Conservation (phyloP, 352 stramenopile species). For the Pythium myriotylum region DNA sequence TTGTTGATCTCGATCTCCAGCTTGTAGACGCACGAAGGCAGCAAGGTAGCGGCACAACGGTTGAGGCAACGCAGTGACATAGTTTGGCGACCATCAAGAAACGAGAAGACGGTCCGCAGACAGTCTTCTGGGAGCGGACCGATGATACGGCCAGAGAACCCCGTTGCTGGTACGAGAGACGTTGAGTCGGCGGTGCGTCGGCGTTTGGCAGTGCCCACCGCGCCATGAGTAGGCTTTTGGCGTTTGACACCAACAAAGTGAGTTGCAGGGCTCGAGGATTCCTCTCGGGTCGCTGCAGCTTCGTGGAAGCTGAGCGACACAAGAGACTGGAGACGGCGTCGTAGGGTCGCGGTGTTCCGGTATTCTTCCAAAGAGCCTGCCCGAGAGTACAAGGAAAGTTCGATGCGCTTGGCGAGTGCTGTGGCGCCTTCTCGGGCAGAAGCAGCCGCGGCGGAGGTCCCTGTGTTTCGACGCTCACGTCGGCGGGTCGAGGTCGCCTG, state of each 20-base stretch:
- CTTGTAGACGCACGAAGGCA: constrained; percentile 52
- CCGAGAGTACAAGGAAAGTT: constrained; percentile 71
- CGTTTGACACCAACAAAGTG: constrained; percentile 2
- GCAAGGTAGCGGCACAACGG: constrained; percentile 45
- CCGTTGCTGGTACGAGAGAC: no score
- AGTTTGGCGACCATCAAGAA: constrained; percentile 61
- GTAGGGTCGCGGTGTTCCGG: constrained; percentile 66
- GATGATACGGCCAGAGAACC: constrained; percentile 11
- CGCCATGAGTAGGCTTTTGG: neutral
- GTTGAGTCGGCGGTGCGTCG: constrained; percentile 26
- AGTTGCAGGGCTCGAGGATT: neutral
- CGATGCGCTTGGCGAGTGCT: constrained; percentile 70
- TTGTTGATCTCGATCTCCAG: constrained; percentile 55
- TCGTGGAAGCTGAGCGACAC: constrained; percentile 73
- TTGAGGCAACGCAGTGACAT: constrained; percentile 54
- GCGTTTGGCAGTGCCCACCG: constrained; percentile 35
- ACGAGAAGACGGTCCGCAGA: constrained; percentile 54
- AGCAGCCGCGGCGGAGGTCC: constrained; percentile 3
- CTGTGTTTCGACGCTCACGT: constrained; percentile 17
- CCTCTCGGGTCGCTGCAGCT: constrained; percentile 39
- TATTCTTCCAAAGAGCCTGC: constrained; percentile 71
- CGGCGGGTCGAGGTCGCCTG: constrained; percentile 7
- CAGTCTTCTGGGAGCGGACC: constrained; percentile 46
- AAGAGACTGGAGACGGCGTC: constrained; percentile 68
- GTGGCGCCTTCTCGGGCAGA: constrained; percentile 31